Conservation (phyloP, 495 filamentous ascomycete genomes). For the Filosporella fistucella region DNA sequence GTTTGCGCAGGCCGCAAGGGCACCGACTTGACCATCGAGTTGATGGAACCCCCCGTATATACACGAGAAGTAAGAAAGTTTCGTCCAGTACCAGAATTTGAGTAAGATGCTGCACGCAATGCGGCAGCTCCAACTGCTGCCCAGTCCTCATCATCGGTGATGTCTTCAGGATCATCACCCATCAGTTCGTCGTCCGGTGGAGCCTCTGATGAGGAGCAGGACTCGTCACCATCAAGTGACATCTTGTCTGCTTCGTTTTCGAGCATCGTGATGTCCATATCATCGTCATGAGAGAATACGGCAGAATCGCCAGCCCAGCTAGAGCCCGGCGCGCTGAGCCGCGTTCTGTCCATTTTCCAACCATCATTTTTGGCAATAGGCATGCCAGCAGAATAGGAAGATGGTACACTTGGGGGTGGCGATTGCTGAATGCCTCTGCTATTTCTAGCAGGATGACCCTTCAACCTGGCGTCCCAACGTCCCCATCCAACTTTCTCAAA, state of each 20-base stretch:
- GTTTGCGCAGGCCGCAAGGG: conserved; percentile 38
- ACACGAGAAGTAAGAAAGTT: conserved; percentile 29
- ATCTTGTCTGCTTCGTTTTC: conserved; percentile 94
- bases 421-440: conserved; percentile 37
- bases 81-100: conserved; percentile 26
- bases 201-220: conserved; percentile 70
- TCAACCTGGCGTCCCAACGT: conserved; percentile 81
- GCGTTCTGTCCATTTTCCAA: conserved; percentile 42
- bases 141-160: conserved; percentile 98
- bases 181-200: conserved; percentile 61
- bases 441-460: conserved; percentile 58
- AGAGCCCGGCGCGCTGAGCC: conserved; percentile 45
- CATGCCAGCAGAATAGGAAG: conserved; percentile 55
- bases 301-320: conserved; percentile 67
- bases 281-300: conserved; percentile 68
- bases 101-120: conserved; percentile 67
- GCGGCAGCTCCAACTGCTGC: conserved; percentile 83
- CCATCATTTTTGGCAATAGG: conserved; percentile 55
- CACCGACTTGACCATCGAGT: conserved; percentile 32
- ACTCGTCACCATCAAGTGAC: conserved; percentile 76
- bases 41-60: conserved; percentile 41
- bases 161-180: conserved; percentile 67
- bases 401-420: conserved; percentile 39
- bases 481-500: conserved; percentile 99
- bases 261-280: conserved; percentile 63